These are phyloP conservation scores for Citrus trifoliata DNA, from an alignment of 345 rosid species.

Conservation along the genomic window DNA sequence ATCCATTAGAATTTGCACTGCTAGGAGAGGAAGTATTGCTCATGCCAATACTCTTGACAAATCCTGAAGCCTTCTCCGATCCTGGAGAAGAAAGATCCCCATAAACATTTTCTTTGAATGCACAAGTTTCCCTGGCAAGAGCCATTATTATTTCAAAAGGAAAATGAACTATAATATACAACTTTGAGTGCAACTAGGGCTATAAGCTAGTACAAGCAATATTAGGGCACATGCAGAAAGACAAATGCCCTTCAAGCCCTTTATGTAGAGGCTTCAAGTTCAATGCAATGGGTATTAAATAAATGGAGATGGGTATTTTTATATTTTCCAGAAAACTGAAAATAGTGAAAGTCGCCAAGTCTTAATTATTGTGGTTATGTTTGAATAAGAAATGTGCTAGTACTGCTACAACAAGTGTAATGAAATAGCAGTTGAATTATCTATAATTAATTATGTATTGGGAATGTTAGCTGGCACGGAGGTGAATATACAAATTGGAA, in stretches of 20 bases:
- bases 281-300: neutral
- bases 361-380: no score
- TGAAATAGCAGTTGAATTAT: neutral
- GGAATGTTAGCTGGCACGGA: constrained; percentile 53
- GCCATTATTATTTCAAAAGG: constrained; percentile 48
- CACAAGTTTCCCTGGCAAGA: constrained; percentile 37
- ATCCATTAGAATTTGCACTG: constrained; percentile 48
- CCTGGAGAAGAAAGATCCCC: constrained; percentile 42
- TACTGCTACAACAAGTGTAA: neutral
- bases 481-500: constrained; percentile 9
- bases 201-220: neutral
- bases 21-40: constrained; percentile 36
- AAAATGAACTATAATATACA: no score
- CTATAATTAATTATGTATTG: constrained; percentile 21
- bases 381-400: no score
- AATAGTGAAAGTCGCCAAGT: no score
- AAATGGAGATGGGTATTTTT: neutral
- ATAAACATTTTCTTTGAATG: constrained; percentile 11
- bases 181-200: neutral
- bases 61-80: constrained; percentile 16
- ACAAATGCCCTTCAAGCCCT: constrained; percentile 11
- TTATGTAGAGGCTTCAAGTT: constrained; percentile 15
- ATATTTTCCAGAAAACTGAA: neutral
- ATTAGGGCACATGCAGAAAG: constrained; percentile 11
- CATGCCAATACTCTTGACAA: constrained; percentile 20